Base-by-base conservation (phyloP, 306 rosid genomes). In the Fragaria vesca region DNA sequence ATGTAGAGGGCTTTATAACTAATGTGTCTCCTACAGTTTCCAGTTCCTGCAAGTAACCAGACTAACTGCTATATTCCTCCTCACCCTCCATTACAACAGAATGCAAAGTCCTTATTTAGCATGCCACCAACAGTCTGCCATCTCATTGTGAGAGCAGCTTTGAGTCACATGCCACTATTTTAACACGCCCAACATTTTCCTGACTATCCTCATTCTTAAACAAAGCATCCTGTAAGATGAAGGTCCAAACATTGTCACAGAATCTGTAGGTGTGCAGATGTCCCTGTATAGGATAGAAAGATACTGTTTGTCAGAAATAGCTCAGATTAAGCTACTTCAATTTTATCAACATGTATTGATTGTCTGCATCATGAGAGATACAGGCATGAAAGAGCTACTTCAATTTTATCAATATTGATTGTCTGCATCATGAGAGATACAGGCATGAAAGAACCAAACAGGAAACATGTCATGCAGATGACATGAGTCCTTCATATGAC, bases 191-290 rank as follows among this genome's bases (percentile, higher is more conserved):
- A 5, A 95, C 97, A 8, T 0, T 70, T 90, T 95, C 98, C 76
- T 30, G 81, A 76, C 45, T 20, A 18, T 95, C 97, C 63, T 92
- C 98, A 34, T 73, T 86, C 89, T 95, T 92, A 24, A 92, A 88
- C 73, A 4, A 0, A 15, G 97, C 97, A 80, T 86, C 55, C 77
- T 92, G 97, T 72, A 95, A 86, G 79, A 95, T 95, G 85, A 95
- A 95, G 76, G 98, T 95, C 98, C 98, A 91, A 63, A 92, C 97
- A 71, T 95, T 95, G 89, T 95, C 91, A 75, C 97, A 92, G 84
- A 95, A 95, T 80, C 98, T 88, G 79, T 95, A 95, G 34, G 98
- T 95, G 86, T 95, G 98, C 73, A 95, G 87, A 88, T 95, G 98
- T 71, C 98, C 98, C 97, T 92, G 93, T 77, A 73, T 13, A 60